These are phyloP conservation scores for Alternaria viburni DNA, from an alignment of 2,329 filamentous ascomycete genomes.

Conservation along the genomic window DNA sequence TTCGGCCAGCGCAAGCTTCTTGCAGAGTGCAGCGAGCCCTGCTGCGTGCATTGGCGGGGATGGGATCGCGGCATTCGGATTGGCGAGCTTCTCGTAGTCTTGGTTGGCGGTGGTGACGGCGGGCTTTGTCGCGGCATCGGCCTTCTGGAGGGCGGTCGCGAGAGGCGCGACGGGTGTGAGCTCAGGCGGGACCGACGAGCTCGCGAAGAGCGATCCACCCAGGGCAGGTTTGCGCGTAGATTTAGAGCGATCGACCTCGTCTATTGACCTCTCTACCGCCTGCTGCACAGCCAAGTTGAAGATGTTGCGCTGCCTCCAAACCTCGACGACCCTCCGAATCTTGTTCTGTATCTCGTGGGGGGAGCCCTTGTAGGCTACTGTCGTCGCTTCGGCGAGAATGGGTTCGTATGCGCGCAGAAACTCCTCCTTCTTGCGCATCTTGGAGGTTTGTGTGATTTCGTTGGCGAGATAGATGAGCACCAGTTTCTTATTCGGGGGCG, in stretches of 20 bases:
- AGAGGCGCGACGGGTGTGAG: conserved; percentile 75
- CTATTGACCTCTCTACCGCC: conserved; percentile 78
- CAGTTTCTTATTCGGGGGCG: conserved; percentile 81
- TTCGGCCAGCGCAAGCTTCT: conserved; percentile 85
- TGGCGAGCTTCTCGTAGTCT: conserved; percentile 84
- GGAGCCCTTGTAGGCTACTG: conserved; percentile 88
- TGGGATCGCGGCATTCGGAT: conserved; percentile 70
- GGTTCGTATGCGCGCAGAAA: conserved; percentile 92
- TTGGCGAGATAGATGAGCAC: conserved; percentile 96
- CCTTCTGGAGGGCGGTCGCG: conserved; percentile 76
- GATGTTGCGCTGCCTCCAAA: conserved; percentile 87
- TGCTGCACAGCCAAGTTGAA: conserved; percentile 83
- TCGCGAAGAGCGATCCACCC: conserved; percentile 74
- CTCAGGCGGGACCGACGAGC: conserved; percentile 72
- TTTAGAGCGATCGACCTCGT: conserved; percentile 66
- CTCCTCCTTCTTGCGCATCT: conserved; percentile 88
- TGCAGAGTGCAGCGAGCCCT: conserved; percentile 85
- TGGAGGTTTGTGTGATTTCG: conserved; percentile 95
- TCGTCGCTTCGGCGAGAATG: conserved; percentile 87
- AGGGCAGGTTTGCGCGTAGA: conserved; percentile 62
- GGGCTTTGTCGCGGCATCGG: conserved; percentile 70
- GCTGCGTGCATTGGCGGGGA: conserved; percentile 91
- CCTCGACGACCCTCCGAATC: conserved; percentile 86
- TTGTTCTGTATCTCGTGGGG: conserved; percentile 84
- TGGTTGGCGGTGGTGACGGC: conserved; percentile 73